Percentiles rank a stretch among this genome's conserved stretches.
Conservation (phyloP, 2,329 filamentous ascomycete species). For the Fusarium torulosum region DNA sequence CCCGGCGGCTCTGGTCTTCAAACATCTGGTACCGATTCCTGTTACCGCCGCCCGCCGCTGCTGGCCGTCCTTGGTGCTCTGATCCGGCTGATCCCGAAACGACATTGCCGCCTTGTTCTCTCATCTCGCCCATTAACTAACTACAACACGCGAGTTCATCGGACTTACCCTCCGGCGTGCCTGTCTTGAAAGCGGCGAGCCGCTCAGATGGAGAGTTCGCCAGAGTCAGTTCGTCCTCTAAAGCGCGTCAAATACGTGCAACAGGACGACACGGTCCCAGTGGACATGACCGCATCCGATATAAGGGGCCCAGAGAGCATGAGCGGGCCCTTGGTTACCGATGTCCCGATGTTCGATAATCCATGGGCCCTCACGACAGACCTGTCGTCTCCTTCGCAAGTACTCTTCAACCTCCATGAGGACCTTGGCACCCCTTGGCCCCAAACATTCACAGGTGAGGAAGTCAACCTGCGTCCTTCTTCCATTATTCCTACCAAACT, state of each 20-base stretch:
- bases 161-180: slow-evolving; percentile 32
- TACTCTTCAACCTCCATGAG: slow-evolving; percentile 39
- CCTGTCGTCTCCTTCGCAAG: slow-evolving; percentile 42
- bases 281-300: slow-evolving; percentile 27
- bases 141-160: slow-evolving; percentile 33
- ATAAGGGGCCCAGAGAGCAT: slow-evolving; percentile 27
- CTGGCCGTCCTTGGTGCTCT: slow-evolving; percentile 30
- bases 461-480: slow-evolving; percentile 30
- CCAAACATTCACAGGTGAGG: slow-evolving; percentile 43
- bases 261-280: slow-evolving; percentile 34
- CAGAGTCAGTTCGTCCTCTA: slow-evolving; percentile 45
- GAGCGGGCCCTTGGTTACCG: slow-evolving; percentile 26
- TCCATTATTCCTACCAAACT: slow-evolving; percentile 2
- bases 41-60: slow-evolving; percentile 31
- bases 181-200: slow-evolving; percentile 25
- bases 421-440: slow-evolving; percentile 37
- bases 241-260: slow-evolving; percentile 49
- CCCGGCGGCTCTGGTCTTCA: slow-evolving; percentile 36
- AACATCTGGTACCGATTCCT: slow-evolving; percentile 32
- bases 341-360: slow-evolving; percentile 37
- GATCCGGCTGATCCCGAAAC: slow-evolving; percentile 44
- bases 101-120: slow-evolving; percentile 40
- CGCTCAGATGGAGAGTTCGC: slow-evolving; percentile 45
- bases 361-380: slow-evolving; percentile 34
- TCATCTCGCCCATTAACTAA: slow-evolving; percentile 39